Evolutionary conservation across 441 rosid species (phyloP).

Genomic region (Oxalis stricta): DNA sequence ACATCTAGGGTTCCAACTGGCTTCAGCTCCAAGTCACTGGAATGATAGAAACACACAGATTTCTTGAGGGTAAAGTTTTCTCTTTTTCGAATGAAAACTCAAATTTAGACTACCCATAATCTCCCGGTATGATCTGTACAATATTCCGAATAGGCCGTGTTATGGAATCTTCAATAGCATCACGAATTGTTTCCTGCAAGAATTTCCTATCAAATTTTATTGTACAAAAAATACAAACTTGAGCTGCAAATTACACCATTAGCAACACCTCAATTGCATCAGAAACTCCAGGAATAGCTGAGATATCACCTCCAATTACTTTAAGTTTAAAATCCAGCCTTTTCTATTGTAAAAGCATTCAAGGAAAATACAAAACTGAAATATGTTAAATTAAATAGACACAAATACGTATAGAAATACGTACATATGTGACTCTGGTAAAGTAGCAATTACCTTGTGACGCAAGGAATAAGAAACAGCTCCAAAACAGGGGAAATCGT

Average conservation of each 20-base stretch:
- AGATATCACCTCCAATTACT: constrained; percentile 75
- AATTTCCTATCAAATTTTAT: neutral
- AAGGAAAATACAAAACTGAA: neutral
- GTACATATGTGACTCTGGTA: too few species aligned
- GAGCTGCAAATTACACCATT: neutral
- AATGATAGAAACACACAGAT: constrained; percentile 6
- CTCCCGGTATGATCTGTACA: constrained; percentile 80
- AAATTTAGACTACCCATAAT: constrained; percentile 51
- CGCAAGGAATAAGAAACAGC: constrained; percentile 72
- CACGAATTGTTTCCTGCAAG: constrained; percentile 63
- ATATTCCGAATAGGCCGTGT: constrained; percentile 95
- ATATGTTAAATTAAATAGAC: neutral
- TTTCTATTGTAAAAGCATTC: constrained; percentile 34
- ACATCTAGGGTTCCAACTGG: constrained; percentile 86
- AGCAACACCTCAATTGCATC: constrained; percentile 68
- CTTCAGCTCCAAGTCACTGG: constrained; percentile 78
- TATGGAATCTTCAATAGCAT: constrained; percentile 82
- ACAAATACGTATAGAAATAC: neutral
- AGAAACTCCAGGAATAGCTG: constrained; percentile 72
- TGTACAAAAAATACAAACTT: neutral
- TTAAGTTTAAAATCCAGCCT: constrained; percentile 71
- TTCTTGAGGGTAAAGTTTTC: neutral
- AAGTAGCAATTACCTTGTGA: constrained; percentile 69
- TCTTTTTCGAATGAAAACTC: neutral
- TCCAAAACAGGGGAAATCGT: constrained; percentile 83